Base-by-base conservation (phyloP, 352 stramenopile species). In the Globisporangium orthogonon region DNA sequence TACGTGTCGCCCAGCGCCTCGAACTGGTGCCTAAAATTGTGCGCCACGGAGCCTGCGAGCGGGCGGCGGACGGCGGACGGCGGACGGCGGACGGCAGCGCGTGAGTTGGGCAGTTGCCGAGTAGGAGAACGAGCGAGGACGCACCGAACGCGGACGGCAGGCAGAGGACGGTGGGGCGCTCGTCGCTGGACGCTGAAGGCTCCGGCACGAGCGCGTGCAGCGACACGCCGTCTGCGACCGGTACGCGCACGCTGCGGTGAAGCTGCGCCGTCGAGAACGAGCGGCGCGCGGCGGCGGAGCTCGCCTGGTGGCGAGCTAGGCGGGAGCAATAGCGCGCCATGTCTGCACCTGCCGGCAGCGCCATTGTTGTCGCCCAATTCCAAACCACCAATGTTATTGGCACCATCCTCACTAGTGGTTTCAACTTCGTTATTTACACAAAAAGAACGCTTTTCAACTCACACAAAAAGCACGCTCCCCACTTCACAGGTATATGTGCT, bases 11-110 rank as follows among this genome's bases (percentile, higher is more conserved):
- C 40, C 7, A 94, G 63, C 11, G 63, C 70, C n/a, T 60, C 60
- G 33, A 88, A 79, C 59, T 94, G 83, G 33, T 41, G 63, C 13
- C 67, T 67, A 52, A 91, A 94, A 40, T 91, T 82, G 58, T 74
- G 60, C 30, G 69, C 61, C 46, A 77, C 79, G 14, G 72, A 82
- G 52, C 76, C 75, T 63, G 18, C 4, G 28, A 2, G 17, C 29
- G 17, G 3, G 17, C 1, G 4, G 49, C 29, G 13, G 33, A 31
- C 30, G 23, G 14, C 4, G 17, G 47, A 10, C 53, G 7, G 18
- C 15, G 13, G 33, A 31, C 30, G 23, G 14, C 4, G 17, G 47
- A 10, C 53, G 7, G 18, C 15, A 47, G 41, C 5, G 41, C 9
- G 41, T 28, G 41, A 28, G 41, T 28, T 4, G 23, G 23, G 23